phyloP scores from a whole-genome alignment of 768 basidiomycete species.

The Cyclocybe cylindracea region DNA sequence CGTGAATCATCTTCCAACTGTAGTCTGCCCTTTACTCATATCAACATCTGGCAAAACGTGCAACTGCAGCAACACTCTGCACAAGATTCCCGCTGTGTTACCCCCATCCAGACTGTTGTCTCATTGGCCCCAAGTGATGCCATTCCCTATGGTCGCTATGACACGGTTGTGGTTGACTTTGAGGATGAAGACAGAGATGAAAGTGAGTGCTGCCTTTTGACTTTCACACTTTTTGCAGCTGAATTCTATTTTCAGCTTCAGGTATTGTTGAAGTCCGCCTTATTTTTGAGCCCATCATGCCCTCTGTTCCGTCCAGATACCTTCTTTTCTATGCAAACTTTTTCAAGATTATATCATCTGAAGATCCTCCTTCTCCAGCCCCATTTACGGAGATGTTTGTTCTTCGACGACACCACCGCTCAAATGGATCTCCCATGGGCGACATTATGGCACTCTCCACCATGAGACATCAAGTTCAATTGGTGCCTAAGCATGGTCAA shows the following conservation, averaged over 20 bases:
- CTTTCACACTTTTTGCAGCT: too few relatives aligned
- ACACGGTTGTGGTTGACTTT: slow-evolving; percentile 16
- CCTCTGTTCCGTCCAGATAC: too few relatives aligned
- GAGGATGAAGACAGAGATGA: too few relatives aligned
- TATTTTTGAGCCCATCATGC: too few relatives aligned
- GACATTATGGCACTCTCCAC: not conserved
- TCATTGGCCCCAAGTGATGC: slow-evolving; percentile 7
- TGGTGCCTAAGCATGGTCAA: not conserved
- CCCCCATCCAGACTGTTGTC: slow-evolving; percentile 16
- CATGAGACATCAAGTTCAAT: not conserved
- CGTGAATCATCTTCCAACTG: too few relatives aligned
- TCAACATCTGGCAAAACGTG: slow-evolving; percentile 21
- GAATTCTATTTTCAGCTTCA: too few relatives aligned
- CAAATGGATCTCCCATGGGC: not conserved
- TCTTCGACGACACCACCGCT: too few relatives aligned
- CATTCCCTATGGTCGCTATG: slow-evolving; percentile 15
- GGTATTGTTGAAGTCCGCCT: too few relatives aligned
- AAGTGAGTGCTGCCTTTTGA: too few relatives aligned
- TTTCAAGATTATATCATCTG: too few relatives aligned
- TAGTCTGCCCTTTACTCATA: slow-evolving; percentile 14
- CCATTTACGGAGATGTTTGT: not conserved
- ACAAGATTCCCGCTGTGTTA: slow-evolving; percentile 9
- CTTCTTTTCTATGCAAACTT: too few relatives aligned
- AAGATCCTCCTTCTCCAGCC: slow-evolving; percentile 51
- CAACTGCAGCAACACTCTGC: slow-evolving; percentile 16